Evolutionary conservation across 2,329 filamentous ascomycete genomes (phyloP).

Genomic region (Nemania bipapillata): DNA sequence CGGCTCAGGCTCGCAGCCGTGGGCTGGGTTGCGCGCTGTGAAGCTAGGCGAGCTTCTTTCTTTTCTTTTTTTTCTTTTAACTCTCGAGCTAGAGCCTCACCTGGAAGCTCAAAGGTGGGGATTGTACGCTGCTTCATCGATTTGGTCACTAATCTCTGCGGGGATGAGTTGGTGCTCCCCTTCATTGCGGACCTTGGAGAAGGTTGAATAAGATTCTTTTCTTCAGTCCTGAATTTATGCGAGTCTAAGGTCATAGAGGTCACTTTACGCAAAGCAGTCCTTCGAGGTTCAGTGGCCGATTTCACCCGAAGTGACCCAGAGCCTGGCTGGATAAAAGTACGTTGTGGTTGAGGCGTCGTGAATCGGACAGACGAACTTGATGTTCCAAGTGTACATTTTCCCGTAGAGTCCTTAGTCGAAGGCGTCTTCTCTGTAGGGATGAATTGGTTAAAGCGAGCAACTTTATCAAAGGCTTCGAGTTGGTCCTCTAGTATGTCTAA

Average conservation of each 20-base stretch:
- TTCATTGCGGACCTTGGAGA: slow-evolving; percentile 46
- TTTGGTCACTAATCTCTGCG: slow-evolving; percentile 61
- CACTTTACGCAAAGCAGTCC: slow-evolving; percentile 56
- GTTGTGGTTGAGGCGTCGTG: slow-evolving; percentile 45
- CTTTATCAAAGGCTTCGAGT: slow-evolving; percentile 63
- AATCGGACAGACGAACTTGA: slow-evolving; percentile 37
- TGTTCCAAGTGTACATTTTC: slow-evolving; percentile 31
- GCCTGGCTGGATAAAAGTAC: slow-evolving; percentile 45
- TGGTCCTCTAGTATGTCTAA: slow-evolving; percentile 71
- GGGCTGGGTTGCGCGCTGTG: slow-evolving; percentile 48
- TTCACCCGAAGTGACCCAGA: slow-evolving; percentile 58
- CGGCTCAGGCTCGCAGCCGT: slow-evolving; percentile 56
- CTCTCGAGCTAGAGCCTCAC: slow-evolving; percentile 66
- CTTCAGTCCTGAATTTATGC: slow-evolving; percentile 43
- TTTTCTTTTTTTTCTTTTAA: slow-evolving; percentile 51
- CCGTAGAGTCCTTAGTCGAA: slow-evolving; percentile 29
- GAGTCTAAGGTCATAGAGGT: slow-evolving; percentile 55
- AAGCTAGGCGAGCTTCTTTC: slow-evolving; percentile 62
- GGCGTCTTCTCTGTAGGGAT: slow-evolving; percentile 34
- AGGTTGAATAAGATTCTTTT: slow-evolving; percentile 42
- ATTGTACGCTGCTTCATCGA: slow-evolving; percentile 66
- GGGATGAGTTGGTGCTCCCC: slow-evolving; percentile 57
- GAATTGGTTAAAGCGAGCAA: slow-evolving; percentile 44
- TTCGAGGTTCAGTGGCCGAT: slow-evolving; percentile 51
- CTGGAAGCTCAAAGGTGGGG: slow-evolving; percentile 70